These are phyloP conservation scores for Aleurites moluccanus DNA, from an alignment of 441 rosid genomes.

Conservation along the genomic window DNA sequence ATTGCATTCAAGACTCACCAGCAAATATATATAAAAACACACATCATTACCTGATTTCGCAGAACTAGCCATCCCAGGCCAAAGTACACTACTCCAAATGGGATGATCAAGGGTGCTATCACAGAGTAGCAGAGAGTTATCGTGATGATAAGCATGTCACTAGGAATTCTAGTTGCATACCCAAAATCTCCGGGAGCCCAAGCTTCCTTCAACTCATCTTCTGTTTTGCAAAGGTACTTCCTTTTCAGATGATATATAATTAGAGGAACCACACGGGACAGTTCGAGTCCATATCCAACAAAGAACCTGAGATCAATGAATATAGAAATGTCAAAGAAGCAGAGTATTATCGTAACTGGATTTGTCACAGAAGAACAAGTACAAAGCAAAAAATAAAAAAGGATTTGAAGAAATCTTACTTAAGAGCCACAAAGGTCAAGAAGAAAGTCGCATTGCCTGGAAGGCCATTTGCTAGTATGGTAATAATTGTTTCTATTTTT, in stretches of 20 bases:
- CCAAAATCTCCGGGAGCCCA: slow-evolving; percentile 75
- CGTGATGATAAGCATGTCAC: slow-evolving; percentile 70
- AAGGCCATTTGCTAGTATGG: slow-evolving; percentile 53
- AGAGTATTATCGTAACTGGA: no score
- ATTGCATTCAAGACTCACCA: background rate
- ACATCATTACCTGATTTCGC: slow-evolving; percentile 74
- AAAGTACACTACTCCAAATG: slow-evolving; percentile 65
- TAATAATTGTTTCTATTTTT: slow-evolving; percentile 22
- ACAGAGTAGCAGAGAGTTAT: slow-evolving; percentile 77
- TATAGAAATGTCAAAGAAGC: background rate
- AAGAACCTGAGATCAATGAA: slow-evolving; percentile 56
- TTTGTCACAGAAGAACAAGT: no score
- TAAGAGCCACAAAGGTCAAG: slow-evolving; percentile 75
- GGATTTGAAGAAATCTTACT: slow-evolving; percentile 51
- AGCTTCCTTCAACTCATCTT: slow-evolving; percentile 73
- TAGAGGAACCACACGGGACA: slow-evolving; percentile 75
- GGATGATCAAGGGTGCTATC: slow-evolving; percentile 83
- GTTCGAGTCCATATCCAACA: slow-evolving; percentile 81
- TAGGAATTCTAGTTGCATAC: slow-evolving; percentile 70
- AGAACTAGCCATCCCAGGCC: slow-evolving; percentile 83
- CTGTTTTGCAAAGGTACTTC: slow-evolving; percentile 88
- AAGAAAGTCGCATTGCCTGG: slow-evolving; percentile 83
- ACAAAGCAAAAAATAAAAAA: no score
- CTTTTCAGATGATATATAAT: slow-evolving; percentile 75
- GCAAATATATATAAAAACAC: background rate